Evolutionary conservation across 2,329 filamentous ascomycete genomes (phyloP), one percentile per base, ranked within the genome.

Genomic region (Ceratocystis ficicola): DNA sequence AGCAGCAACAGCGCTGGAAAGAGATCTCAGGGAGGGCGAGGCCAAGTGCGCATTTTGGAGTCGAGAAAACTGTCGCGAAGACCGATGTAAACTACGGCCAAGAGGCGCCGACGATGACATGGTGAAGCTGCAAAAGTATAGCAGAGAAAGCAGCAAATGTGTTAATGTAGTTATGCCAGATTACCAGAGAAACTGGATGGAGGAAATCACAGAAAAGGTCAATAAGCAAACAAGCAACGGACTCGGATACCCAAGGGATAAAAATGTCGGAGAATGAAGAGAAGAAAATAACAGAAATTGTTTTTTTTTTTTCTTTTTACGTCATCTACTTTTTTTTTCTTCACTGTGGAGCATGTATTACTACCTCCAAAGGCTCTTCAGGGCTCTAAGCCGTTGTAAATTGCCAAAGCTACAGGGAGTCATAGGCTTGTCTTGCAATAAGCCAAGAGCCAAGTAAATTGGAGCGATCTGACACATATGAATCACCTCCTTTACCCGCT

Each of bases 31-130:
- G 46, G 63, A 62, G 48, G 66, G 44, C 22, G 66, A 17, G 3
- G 50, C 63, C 20, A 65, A 36, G 59, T 22, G 65, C 30, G 44
- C 3, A 44, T 25, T 46, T 12, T 59, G 48, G 20, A 66, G 65
- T 22, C 62, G 50, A 15, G 66, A 75, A 68, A 44, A 71, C 72
- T 67, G 63, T 55, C 74, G 73, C 57, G 73, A 73, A 70, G 73
- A 72, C 71, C 73, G 76, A 70, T 74, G 75, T 63, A 77, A 72
- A 71, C 73, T 77, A 69, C 76, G 73, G 67, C 75, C 73, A 66
- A 77, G 71, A 20, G 76, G 75, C 68, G 74, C 71, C 55, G 73
- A 70, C 65, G 75, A 73, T 65, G 74, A 72, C 75, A 76, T 77
- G 69, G 62, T 71, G 67, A 15, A 36, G 44, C 4, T 30, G 57